Conservation (phyloP, 1,284 basidiomycete genomes). For the Tilletia horrida region DNA sequence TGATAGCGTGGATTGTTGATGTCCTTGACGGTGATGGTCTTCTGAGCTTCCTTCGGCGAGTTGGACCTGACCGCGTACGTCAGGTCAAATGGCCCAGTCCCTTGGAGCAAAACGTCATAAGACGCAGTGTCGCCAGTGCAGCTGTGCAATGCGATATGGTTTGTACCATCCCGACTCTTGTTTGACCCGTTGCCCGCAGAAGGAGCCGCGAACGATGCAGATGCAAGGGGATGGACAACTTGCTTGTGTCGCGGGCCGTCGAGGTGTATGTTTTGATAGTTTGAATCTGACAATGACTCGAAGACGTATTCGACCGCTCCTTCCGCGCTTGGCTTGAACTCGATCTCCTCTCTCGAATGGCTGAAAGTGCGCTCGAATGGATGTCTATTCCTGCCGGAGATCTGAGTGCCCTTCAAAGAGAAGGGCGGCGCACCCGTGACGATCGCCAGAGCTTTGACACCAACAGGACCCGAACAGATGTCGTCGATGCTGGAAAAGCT, state of each 20-base stretch:
- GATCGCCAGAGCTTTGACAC: conserved; percentile 79
- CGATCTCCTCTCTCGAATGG: conserved; percentile 75
- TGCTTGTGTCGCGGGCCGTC: conserved; percentile 49
- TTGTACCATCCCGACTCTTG: conserved; percentile 22
- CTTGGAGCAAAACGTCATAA: conserved; percentile 45
- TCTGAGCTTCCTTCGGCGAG: conserved; percentile 19
- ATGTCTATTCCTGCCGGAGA: conserved; percentile 68
- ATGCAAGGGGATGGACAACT: conserved; percentile 50
- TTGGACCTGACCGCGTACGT: conserved; percentile 40
- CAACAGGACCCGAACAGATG: conserved; percentile 83
- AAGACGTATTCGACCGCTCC: conserved; percentile 88
- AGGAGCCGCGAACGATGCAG: conserved; percentile 36
- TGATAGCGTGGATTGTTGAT: conserved; percentile 44
- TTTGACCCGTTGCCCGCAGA: neutral
- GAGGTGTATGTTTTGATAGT: conserved; percentile 68
- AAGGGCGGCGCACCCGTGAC: conserved; percentile 88
- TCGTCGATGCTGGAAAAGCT: conserved; percentile 83
- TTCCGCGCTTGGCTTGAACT: conserved; percentile 78
- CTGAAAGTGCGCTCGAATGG: conserved; percentile 60
- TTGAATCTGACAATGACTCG: conserved; percentile 72
- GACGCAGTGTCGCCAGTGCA: conserved; percentile 46
- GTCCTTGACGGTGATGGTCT: conserved; percentile 35
- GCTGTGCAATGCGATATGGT: conserved; percentile 44
- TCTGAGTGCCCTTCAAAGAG: conserved; percentile 63
- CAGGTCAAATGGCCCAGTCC: conserved; percentile 50